phyloP scores from a whole-genome alignment of 257 asterid genomes.

The Capsicum pubescens region DNA sequence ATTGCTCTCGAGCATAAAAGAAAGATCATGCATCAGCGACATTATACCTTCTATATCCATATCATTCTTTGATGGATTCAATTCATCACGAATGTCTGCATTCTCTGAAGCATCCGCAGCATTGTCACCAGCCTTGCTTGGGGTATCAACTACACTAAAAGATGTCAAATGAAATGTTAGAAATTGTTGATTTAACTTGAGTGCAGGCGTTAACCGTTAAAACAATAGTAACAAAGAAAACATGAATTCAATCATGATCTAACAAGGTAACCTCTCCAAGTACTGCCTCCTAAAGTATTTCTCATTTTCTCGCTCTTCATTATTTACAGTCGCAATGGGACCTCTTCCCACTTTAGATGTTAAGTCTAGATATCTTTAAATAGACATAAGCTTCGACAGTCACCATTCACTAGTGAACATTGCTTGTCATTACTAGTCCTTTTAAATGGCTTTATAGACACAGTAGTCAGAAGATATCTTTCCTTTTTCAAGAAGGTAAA shows the following conservation, averaged over 20 bases:
- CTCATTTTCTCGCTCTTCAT: neutral
- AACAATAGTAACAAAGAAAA: neutral
- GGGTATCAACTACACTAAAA: constrained; percentile 33
- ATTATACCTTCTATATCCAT: constrained; percentile 35
- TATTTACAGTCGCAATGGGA: neutral
- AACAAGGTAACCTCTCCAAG: neutral
- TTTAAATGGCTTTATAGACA: neutral
- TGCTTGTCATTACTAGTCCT: neutral
- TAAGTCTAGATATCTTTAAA: neutral
- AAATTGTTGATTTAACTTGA: neutral
- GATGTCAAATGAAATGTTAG: constrained; percentile 16
- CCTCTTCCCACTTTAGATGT: neutral
- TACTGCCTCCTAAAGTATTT: neutral
- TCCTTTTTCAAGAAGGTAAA: neutral
- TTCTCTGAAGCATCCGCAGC: constrained; percentile 27
- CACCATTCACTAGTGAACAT: neutral
- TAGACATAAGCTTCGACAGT: neutral
- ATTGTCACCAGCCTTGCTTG: constrained; percentile 23
- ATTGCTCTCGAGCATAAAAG: constrained; percentile 51
- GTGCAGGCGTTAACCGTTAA: neutral
- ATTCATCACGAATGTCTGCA: constrained; percentile 22
- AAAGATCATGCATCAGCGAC: constrained; percentile 57
- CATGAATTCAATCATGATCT: neutral
- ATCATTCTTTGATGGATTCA: constrained; percentile 31
- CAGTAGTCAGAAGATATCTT: neutral